These are phyloP conservation scores for Phaeophleospora eucalypticola DNA, from an alignment of 2,329 filamentous ascomycete species.

Conservation along the genomic window DNA sequence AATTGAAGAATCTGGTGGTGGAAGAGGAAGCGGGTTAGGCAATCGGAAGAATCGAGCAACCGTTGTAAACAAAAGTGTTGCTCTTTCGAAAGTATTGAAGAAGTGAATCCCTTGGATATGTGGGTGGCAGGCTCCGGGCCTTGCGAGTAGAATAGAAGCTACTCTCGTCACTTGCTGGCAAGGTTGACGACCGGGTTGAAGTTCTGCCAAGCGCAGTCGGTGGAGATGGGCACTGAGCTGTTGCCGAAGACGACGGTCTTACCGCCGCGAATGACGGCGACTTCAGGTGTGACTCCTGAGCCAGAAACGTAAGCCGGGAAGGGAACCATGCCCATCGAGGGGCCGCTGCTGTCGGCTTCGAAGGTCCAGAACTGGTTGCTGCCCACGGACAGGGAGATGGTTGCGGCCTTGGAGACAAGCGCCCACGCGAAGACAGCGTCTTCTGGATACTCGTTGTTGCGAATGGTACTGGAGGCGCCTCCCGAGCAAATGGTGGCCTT, in stretches of 20 bases:
- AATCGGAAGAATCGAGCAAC: too few relatives aligned
- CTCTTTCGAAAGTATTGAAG: too few relatives aligned
- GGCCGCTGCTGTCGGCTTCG: conserved; percentile 27
- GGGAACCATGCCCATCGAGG: conserved; percentile 30
- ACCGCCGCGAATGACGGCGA: conserved; percentile 31
- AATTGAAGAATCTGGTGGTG: too few relatives aligned
- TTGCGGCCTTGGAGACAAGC: conserved; percentile 30
- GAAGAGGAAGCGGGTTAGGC: too few relatives aligned
- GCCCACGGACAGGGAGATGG: conserved; percentile 33
- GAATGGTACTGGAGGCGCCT: conserved; percentile 29
- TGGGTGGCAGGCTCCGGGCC: too few relatives aligned
- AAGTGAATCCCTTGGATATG: too few relatives aligned
- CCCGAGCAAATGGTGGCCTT: conserved; percentile 32
- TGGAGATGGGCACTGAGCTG: conserved; percentile 28
- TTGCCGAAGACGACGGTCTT: conserved; percentile 23
- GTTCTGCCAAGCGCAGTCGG: conserved; percentile 31
- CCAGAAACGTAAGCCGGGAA: conserved; percentile 31
- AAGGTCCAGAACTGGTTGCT: conserved; percentile 35
- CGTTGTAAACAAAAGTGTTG: too few relatives aligned
- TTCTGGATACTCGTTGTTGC: conserved; percentile 31
- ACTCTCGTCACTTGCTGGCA: conserved; percentile 18
- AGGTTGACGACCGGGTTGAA: conserved; percentile 37
- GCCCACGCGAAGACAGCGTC: conserved; percentile 39
- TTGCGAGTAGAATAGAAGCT: too few relatives aligned
- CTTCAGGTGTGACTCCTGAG: conserved; percentile 29